A percentile compares a stretch with the other conserved stretches of the same genome.
These are phyloP conservation scores for Pythium phragmitis DNA, from an alignment of 352 stramenopile species.

Conservation along the genomic window DNA sequence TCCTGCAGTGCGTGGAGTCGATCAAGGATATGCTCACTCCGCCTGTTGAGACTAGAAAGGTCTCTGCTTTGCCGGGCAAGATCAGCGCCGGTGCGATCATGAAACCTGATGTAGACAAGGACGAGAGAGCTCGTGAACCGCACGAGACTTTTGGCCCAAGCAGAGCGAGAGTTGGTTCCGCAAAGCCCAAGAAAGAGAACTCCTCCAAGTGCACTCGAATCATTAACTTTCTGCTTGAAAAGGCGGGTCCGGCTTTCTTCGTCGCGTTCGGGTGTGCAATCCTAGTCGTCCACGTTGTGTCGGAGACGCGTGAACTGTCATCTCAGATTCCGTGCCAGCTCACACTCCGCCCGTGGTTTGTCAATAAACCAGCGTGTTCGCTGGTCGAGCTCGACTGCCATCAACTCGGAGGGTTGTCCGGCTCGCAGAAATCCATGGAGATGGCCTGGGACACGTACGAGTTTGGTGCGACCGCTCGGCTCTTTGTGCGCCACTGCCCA, in stretches of 20 bases:
- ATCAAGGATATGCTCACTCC: not conserved
- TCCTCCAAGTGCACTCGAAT: no score
- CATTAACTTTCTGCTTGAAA: no score
- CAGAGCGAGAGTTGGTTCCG: no score
- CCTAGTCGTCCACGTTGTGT: not conserved
- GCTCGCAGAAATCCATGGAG: not conserved
- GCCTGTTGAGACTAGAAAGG: no score
- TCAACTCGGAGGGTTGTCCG: not conserved
- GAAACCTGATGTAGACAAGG: no score
- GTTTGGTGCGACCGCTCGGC: no score
- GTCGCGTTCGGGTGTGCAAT: conserved; percentile 1
- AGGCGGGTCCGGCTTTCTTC: not conserved
- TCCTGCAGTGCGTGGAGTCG: no score
- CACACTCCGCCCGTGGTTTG: not conserved
- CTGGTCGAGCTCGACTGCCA: conserved; percentile 14
- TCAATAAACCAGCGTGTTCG: conserved; percentile 1
- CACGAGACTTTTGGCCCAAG: no score
- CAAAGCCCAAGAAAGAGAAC: no score
- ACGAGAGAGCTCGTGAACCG: no score
- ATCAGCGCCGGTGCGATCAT: no score
- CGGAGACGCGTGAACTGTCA: not conserved
- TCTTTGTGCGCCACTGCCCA: conserved; percentile 13
- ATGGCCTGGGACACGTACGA: conserved; percentile 5
- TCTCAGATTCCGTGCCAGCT: not conserved
- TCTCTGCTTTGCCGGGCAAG: no score